Evolutionary conservation across 495 filamentous ascomycete species (phyloP).

Genomic region (Jackrogersella multiformis): DNA sequence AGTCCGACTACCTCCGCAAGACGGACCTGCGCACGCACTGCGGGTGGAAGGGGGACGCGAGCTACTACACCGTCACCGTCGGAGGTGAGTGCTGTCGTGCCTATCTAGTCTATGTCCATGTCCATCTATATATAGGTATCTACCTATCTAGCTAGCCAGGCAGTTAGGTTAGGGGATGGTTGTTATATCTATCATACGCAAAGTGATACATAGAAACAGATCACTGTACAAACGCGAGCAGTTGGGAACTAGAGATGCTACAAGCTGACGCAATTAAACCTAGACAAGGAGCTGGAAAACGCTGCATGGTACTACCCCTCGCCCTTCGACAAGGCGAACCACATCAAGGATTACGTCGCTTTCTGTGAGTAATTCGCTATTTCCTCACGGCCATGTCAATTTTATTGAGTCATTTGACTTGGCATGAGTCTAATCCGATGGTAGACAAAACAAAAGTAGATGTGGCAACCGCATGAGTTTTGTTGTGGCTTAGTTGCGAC

Average conservation of each 20-base stretch:
- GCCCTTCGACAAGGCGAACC: slow-evolving; percentile 63
- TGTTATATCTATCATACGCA: no score
- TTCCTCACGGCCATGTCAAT: background rate
- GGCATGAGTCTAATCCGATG: slow-evolving; percentile 16
- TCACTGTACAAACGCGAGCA: background rate
- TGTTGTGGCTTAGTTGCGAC: background rate
- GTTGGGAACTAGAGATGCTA: background rate
- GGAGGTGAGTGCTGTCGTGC: slow-evolving; percentile 65
- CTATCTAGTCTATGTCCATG: background rate
- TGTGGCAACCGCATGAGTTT: slow-evolving; percentile 23
- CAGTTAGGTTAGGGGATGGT: no score
- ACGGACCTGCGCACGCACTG: slow-evolving; percentile 60
- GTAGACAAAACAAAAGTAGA: slow-evolving; percentile 58
- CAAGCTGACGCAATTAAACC: slow-evolving; percentile 4
- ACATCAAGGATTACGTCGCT: slow-evolving; percentile 71
- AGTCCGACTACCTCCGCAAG: slow-evolving; percentile 51
- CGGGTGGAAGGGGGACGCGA: slow-evolving; percentile 75
- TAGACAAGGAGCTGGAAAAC: slow-evolving; percentile 64
- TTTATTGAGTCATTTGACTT: background rate
- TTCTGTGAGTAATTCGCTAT: slow-evolving; percentile 64
- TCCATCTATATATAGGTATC: no score
- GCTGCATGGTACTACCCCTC: slow-evolving; percentile 75
- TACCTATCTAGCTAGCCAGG: no score
- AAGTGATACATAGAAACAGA: background rate
- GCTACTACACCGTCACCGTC: slow-evolving; percentile 70